Evolutionary conservation across 1,139 yeast species (phyloP).

Genomic region (Yamadazyma diospyri): DNA sequence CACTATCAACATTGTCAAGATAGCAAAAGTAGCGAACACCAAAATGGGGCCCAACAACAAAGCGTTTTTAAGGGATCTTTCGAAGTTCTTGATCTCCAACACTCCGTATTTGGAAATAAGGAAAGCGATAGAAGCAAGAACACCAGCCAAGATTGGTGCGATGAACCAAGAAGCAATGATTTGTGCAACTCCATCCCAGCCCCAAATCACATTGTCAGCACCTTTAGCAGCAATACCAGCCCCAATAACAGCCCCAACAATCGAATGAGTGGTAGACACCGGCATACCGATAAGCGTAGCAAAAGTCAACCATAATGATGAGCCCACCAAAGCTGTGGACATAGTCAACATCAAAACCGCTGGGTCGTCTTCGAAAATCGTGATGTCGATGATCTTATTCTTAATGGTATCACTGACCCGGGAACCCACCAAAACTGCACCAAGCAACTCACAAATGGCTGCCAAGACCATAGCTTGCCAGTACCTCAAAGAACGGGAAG

Average conservation of each 20-base stretch:
- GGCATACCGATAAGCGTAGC: slow-evolving; percentile 73
- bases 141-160: slow-evolving; percentile 73
- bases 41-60: slow-evolving; percentile 56
- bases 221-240: slow-evolving; percentile 71
- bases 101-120: slow-evolving; percentile 57
- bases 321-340: slow-evolving; percentile 74
- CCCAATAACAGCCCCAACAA: slow-evolving; percentile 76
- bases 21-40: slow-evolving; percentile 58
- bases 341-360: slow-evolving; percentile 71
- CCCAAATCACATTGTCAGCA: slow-evolving; percentile 61
- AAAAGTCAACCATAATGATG: slow-evolving; percentile 67
- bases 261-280: slow-evolving; percentile 76
- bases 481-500: slow-evolving; percentile 65
- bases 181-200: slow-evolving; percentile 71
- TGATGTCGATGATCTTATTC: slow-evolving; percentile 55
- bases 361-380: slow-evolving; percentile 50
- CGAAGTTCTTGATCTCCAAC: slow-evolving; percentile 51
- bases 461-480: slow-evolving; percentile 77
- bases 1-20: slow-evolving; percentile 57
- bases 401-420: slow-evolving; percentile 69
- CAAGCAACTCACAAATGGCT: slow-evolving; percentile 65
- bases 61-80: slow-evolving; percentile 49
- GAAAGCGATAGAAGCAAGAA: slow-evolving; percentile 56
- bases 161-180: slow-evolving; percentile 80
- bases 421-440: slow-evolving; percentile 72